These are phyloP conservation scores for Colletotrichum spaethianum DNA, from an alignment of 2,329 filamentous ascomycete species.

Conservation along the genomic window DNA sequence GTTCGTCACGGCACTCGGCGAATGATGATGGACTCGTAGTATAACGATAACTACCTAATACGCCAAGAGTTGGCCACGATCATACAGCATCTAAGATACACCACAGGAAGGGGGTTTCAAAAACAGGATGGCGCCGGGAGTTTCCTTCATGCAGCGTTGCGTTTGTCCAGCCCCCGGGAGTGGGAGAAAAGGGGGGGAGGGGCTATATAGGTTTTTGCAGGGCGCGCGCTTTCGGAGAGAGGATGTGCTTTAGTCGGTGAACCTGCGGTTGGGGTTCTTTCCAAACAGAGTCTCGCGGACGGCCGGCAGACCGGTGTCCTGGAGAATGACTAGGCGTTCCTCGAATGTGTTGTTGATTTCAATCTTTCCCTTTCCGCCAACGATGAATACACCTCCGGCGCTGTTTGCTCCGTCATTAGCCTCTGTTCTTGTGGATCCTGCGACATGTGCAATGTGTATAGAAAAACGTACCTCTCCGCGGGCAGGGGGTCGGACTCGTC, in stretches of 20 bases:
- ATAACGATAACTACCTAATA: conserved; percentile 41
- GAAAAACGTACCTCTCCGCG: conserved; percentile 81
- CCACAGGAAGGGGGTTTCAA: conserved; percentile 39
- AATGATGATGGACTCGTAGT: conserved; percentile 38
- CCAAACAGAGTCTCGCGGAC: conserved; percentile 92
- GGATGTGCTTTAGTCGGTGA: conserved; percentile 79
- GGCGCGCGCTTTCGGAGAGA: conserved; percentile 8
- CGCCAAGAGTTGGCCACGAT: conserved; percentile 41
- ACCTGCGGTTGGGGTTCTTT: conserved; percentile 94
- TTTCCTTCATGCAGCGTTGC: conserved; percentile 33
- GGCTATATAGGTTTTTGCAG: conserved; percentile 28
- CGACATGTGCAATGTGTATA: neutral
- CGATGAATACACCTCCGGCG: conserved; percentile 84
- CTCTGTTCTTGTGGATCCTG: neutral
- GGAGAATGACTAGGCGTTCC: conserved; percentile 86
- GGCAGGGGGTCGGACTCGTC: conserved; percentile 86
- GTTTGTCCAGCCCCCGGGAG: conserved; percentile 24
- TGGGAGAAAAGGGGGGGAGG: neutral
- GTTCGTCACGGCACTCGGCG: conserved; percentile 35
- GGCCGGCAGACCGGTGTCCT: conserved; percentile 86
- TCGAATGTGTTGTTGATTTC: conserved; percentile 99
- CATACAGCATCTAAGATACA: conserved; percentile 45
- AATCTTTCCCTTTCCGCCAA: conserved; percentile 91
- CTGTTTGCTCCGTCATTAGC: conserved; percentile 60
- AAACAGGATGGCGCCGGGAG: conserved; percentile 32